phyloP scores from a whole-genome alignment of 2,329 filamentous ascomycete species.

The Fusarium sulawesiense region DNA sequence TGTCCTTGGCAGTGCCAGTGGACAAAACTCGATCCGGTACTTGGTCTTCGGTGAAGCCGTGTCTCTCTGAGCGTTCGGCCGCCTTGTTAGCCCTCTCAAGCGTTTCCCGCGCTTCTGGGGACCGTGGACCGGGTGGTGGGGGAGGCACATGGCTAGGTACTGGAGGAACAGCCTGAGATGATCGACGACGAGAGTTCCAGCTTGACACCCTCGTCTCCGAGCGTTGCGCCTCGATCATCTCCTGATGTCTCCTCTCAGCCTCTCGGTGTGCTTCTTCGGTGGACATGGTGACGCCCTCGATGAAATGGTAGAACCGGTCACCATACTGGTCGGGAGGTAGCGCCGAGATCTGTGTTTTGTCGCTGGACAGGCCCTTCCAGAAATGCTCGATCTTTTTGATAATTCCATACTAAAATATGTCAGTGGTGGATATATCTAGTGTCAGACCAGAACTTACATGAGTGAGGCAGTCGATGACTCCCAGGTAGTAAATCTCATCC shows the following conservation, averaged over 20 bases:
- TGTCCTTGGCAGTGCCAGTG: constrained; percentile 52
- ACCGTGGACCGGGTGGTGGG: constrained; percentile 50
- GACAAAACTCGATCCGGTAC: constrained; percentile 71
- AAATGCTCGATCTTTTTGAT: constrained; percentile 97
- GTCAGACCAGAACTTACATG: constrained; percentile 73
- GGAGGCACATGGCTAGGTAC: constrained; percentile 61
- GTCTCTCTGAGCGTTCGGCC: constrained; percentile 51
- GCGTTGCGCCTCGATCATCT: constrained; percentile 59
- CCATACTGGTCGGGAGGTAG: constrained; percentile 92
- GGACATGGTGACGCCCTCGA: constrained; percentile 90
- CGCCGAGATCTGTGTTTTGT: constrained; percentile 89
- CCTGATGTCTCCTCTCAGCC: constrained; percentile 67
- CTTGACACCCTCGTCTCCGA: constrained; percentile 52
- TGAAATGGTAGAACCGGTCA: constrained; percentile 93
- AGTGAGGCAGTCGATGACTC: constrained; percentile 97
- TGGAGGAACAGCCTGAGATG: constrained; percentile 54
- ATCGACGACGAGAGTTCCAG: constrained; percentile 53
- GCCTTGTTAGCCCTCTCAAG: constrained; percentile 56
- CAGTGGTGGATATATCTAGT: constrained; percentile 31
- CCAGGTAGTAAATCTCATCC: constrained; percentile 96
- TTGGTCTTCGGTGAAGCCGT: constrained; percentile 57
- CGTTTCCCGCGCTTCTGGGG: constrained; percentile 55
- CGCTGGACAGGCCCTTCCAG: constrained; percentile 90
- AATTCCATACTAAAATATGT: constrained; percentile 78
- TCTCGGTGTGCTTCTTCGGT: constrained; percentile 84